Evolutionary conservation across 1,284 basidiomycete species (phyloP).

Genomic region (Erythrobasidium hasegawianum): DNA sequence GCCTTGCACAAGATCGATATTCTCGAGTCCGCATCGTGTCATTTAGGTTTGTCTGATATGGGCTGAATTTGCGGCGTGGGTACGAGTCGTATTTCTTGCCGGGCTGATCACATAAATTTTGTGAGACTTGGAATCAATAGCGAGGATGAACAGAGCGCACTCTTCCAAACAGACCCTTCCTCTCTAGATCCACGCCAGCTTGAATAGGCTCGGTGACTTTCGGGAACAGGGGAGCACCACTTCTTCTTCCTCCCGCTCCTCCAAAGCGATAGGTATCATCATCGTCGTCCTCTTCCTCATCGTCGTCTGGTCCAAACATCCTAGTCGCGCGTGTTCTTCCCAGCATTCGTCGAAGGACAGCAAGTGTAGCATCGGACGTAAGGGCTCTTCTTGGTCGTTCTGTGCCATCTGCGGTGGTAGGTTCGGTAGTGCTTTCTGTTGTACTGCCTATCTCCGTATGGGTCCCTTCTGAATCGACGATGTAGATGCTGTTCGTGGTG

Average conservation of each 20-base stretch:
- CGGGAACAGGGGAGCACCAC: conserved; percentile 38
- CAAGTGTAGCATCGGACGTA: conserved; percentile 32
- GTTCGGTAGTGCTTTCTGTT: conserved; percentile 11
- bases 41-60: conserved; percentile 32
- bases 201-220: conserved; percentile 60
- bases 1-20: neutral
- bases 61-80: conserved; percentile 20
- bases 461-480: conserved; percentile 35
- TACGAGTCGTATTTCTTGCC: conserved; percentile 33
- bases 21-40: conserved; percentile 34
- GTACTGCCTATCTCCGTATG: conserved; percentile 24
- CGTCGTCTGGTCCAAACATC: too few species aligned
- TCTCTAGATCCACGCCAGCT: conserved; percentile 66
- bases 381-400: neutral
- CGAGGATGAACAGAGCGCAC: conserved; percentile 50
- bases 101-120: conserved; percentile 12
- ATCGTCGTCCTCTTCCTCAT: conserved; percentile 39
- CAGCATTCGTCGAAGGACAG: conserved; percentile 37
- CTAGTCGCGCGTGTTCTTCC: conserved; percentile 15
- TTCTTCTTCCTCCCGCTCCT: conserved; percentile 29
- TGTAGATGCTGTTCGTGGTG: conserved; percentile 28
- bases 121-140: too few species aligned
- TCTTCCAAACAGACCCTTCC: conserved; percentile 80
- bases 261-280: conserved; percentile 43
- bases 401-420: neutral